Base-by-base conservation (phyloP, 2,329 filamentous ascomycete species). In the Xylariomycetidae sp. region DNA sequence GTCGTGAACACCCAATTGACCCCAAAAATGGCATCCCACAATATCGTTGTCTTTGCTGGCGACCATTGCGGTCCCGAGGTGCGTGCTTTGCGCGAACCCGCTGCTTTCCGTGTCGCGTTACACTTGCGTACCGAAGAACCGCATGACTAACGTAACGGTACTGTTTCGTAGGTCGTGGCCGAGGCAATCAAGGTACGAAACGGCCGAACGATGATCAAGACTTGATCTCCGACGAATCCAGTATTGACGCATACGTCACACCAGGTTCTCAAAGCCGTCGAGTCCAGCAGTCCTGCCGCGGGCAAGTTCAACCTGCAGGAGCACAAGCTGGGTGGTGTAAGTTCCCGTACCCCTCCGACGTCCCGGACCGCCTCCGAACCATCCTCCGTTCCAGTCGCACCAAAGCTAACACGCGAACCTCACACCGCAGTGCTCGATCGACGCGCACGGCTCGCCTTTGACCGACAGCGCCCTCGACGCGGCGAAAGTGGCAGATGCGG, bases 31-130 rank as follows among this genome's bases (percentile, higher is more conserved):
- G 63, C 79, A 47, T 70, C 74, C 31, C 80, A 78, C 58, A 86
- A 86, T 46, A 83, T 89, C 57, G 84, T 89, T 42, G 82, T 90
- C 38, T 85, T 90, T 59, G 82, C 63, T 32, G 85, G 85, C 54
- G 87, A 93, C 67, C 85, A 92, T 63, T 86, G 82, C 54, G 85
- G 86, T 59, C 86, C 86, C 1, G 85, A 93, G 77, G 85, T 87
- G 62, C 50, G 74, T 53, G 29, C 24, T 12, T 23, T n/a, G n/a
- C n/a, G n/a, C n/a, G n/a, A n/a, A n/a, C n/a, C n/a, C n/a, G n/a
- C n/a, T n/a, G n/a, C n/a, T n/a, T n/a, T n/a, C n/a, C n/a, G n/a
- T n/a, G n/a, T n/a, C n/a, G n/a, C n/a, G n/a, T n/a, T n/a, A n/a
- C n/a, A n/a, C n/a, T n/a, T n/a, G n/a, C n/a, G n/a, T n/a, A n/a